phyloP scores from a whole-genome alignment of 2,329 filamentous ascomycete genomes.

The Venturiaceae sp. region DNA sequence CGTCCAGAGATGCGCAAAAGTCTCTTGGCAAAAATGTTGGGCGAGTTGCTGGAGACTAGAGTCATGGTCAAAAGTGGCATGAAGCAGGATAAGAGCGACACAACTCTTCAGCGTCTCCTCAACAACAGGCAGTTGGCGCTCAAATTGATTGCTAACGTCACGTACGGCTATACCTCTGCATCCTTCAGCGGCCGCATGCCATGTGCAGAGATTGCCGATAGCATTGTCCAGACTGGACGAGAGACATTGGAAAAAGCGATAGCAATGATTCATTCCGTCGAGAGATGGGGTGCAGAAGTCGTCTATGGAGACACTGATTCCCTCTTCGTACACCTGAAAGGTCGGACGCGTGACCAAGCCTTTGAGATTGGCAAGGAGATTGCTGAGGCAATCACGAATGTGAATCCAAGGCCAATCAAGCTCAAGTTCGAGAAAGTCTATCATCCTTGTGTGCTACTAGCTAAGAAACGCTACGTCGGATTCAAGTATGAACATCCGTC shows the following conservation, averaged over 20 bases:
- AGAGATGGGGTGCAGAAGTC: constrained; percentile 87
- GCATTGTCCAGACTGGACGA: constrained; percentile 90
- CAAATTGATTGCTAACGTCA: constrained; percentile 97
- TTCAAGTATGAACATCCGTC: constrained; percentile 83
- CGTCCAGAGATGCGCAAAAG: constrained; percentile 81
- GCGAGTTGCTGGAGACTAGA: constrained; percentile 88
- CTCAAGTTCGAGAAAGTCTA: constrained; percentile 99
- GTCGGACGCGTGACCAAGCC: constrained; percentile 76
- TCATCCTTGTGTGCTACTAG: constrained; percentile 83
- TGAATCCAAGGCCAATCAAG: constrained; percentile 86
- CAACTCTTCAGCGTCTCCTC: constrained; percentile 70
- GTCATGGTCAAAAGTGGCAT: constrained; percentile 98
- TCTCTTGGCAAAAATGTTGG: constrained; percentile 89
- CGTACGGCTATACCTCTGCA: constrained; percentile 94
- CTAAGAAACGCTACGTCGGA: constrained; percentile 96
- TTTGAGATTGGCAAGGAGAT: constrained; percentile 93
- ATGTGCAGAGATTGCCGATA: constrained; percentile 94
- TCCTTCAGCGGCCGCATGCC: constrained; percentile 97
- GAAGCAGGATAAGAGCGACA: constrained; percentile 88
- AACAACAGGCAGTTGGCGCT: constrained; percentile 92
- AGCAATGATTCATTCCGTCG: constrained; percentile 79
- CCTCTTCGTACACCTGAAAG: constrained; percentile 81
- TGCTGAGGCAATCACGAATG: constrained; percentile 71
- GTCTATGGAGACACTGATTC: constrained; percentile 98
- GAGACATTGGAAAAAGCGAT: constrained; percentile 94